Base-by-base conservation (phyloP, 371 early-diverging fungal genomes). In the Enterospora canceri region DNA sequence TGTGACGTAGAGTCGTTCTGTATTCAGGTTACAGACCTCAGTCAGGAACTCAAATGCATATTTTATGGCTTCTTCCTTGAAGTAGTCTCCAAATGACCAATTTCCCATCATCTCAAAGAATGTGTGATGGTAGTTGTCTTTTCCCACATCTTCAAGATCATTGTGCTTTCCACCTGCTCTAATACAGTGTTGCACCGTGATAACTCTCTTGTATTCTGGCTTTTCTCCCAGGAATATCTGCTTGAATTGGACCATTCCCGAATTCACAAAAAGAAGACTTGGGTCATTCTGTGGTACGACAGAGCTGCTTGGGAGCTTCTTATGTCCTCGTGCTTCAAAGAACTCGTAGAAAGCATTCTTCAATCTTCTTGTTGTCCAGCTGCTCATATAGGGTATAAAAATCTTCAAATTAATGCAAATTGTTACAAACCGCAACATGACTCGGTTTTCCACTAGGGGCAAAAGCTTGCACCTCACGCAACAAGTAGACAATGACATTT, bases 31-130 rank as follows among this genome's bases (percentile, higher is more conserved):
- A 66, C 89, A 87, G 5, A 90, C 90, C 60, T 87, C 82, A 24
- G 92, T 93, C 77, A 97, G 83, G 62, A 95, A 86, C 53, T 89
- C 88, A 92, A 92, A 96, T 35, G 89, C 91, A 84, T 85, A 86
- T 35, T 79, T 81, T 57, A 96, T 91, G 5, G 91, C 92, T 70
- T 90, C 89, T 81, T 86, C 86, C 86, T 97, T 97, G 82, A 95
- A 96, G 80, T 97, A 95, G 75, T 95, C 93, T 61, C 97, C 96
- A 83, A 97, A 97, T 23, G 94, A 94, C 98, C 98, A 97, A 84
- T 98, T 98, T 61, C 98, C 98, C 82, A 98, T 83, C 98, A 98
- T 98, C 82, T 98, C 97, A 83, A 98, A 98, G 83, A 92, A 98
- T 35, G 98, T 98, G 80, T 98, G 98, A 81, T 98, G 98, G 79